Evolutionary conservation across 1,139 yeast genomes (phyloP), one percentile per base, ranked within the genome.

Genomic region (Yamadazyma songkhlaensis): DNA sequence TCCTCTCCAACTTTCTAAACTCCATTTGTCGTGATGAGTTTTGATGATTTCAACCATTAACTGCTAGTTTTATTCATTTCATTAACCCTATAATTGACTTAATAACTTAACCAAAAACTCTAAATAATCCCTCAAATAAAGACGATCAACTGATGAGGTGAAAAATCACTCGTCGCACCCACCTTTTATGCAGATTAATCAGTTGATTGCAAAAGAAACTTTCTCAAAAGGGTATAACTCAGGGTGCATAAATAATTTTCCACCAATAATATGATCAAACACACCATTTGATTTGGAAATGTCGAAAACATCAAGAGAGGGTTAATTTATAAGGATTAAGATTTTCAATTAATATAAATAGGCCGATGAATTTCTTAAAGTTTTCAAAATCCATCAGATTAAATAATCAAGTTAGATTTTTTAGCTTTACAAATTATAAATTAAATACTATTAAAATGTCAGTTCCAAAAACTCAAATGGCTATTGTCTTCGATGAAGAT

Each of bases 381-480:
- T 22, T 23, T 31, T 20, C 23, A 25, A 24, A 32, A 32, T 32
- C 24, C 7, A 15, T 14, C 10, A 22, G 32, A 29, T 23, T 23
- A 17, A 14, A 28, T 28, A 13, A 29, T 31, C 36, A 11, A 25
- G 6, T 13, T 23, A 26, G 22, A n/a, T 25, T 14, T 11, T 26
- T 17, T n/a, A 17, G 15, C 13, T 13, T 25, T 21, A 17, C 34
- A 9, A 23, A 34, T 12, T 25, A 37, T 34, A 37, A 41, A 35
- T 29, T 40, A 30, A 21, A 21, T 20, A 32, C 17, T 21, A 24
- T 35, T 35, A 44, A 40, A 42, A 53, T 52, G 55, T 41, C 53
- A 51, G 50, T 66, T 45, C 72, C 72, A 44, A 48, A 50, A 30
- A 62, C 64, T 28, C 72, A 66, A 55, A 65, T 64, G 46, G 72